phyloP scores from a whole-genome alignment of 2,329 filamentous ascomycete genomes.

The Diaporthe destruens region DNA sequence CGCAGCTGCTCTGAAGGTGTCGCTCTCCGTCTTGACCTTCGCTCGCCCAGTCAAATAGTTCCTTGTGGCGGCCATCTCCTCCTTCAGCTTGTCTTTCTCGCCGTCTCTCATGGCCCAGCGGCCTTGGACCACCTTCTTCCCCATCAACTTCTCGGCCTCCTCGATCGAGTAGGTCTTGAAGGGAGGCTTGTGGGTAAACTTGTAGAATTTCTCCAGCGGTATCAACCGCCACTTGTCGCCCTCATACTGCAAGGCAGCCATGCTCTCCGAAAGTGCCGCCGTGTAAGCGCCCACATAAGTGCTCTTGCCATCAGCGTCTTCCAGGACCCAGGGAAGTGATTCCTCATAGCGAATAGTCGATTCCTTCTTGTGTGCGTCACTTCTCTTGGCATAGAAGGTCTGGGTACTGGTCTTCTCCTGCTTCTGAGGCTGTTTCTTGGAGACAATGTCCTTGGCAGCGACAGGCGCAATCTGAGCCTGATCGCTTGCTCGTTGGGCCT shows the following conservation, averaged over 20 bases:
- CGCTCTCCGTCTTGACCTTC: constrained; percentile 77
- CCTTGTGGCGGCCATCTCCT: constrained; percentile 72
- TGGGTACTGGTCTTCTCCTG: constrained; percentile 83
- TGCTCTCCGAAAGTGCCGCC: constrained; percentile 86
- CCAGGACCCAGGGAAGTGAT: constrained; percentile 94
- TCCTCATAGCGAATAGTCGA: constrained; percentile 88
- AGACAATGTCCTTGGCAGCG: constrained; percentile 64
- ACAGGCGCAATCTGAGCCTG: constrained; percentile 94
- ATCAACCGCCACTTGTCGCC: constrained; percentile 83
- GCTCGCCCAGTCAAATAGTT: constrained; percentile 64
- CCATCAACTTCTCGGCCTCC: constrained; percentile 87
- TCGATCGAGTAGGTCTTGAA: constrained; percentile 85
- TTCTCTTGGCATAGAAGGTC: constrained; percentile 83
- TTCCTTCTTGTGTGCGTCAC: constrained; percentile 83
- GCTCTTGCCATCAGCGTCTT: constrained; percentile 96
- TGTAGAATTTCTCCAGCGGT: constrained; percentile 96
- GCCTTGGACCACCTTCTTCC: constrained; percentile 79
- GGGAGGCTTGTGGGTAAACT: constrained; percentile 82
- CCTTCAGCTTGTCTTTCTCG: constrained; percentile 68
- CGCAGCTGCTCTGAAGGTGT: constrained; percentile 71
- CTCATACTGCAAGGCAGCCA: constrained; percentile 82
- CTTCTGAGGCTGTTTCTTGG: constrained; percentile 65
- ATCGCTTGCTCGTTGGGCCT: constrained; percentile 87
- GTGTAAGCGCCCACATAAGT: constrained; percentile 95
- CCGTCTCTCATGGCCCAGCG: constrained; percentile 83